Evolutionary conservation across 2,329 filamentous ascomycete species (phyloP).

Genomic region (Domatiomyces globalis): DNA sequence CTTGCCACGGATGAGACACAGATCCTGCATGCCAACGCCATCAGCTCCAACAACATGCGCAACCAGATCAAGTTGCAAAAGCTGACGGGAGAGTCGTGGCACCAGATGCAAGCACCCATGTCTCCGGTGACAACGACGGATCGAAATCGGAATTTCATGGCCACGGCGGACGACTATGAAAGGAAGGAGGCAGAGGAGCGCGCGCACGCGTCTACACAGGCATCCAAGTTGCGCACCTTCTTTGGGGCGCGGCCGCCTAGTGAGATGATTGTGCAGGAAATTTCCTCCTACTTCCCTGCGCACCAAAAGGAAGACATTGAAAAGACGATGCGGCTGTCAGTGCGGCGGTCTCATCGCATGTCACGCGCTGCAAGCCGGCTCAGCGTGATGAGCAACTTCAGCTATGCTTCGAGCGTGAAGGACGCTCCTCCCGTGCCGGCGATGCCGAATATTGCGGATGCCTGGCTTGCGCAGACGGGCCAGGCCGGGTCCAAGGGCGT

Average conservation of each 20-base stretch:
- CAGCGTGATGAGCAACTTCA: slow-evolving; percentile 85
- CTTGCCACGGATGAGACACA: slow-evolving; percentile 81
- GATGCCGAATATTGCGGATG: slow-evolving; percentile 50
- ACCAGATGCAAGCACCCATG: slow-evolving; percentile 71
- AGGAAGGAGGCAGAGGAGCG: slow-evolving; percentile 22
- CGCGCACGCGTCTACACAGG: slow-evolving; percentile 18
- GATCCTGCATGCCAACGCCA: slow-evolving; percentile 51
- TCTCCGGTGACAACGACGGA: slow-evolving; percentile 47
- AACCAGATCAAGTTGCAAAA: slow-evolving; percentile 82
- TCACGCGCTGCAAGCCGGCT: slow-evolving; percentile 87
- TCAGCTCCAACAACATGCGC: slow-evolving; percentile 51
- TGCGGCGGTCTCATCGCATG: slow-evolving; percentile 75
- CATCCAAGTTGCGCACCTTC: slow-evolving; percentile 44
- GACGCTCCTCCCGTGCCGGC: slow-evolving; percentile 91
- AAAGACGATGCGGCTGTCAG: slow-evolving; percentile 81
- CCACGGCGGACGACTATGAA: slow-evolving; percentile 35
- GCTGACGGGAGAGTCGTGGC: slow-evolving; percentile 74
- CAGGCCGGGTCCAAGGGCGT: slow-evolving; percentile 34
- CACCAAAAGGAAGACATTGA: slow-evolving; percentile 91
- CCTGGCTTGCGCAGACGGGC: slow-evolving; percentile 58
- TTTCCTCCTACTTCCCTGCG: slow-evolving; percentile 94
- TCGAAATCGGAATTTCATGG: slow-evolving; percentile 22
- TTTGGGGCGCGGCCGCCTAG: slow-evolving; percentile 86
- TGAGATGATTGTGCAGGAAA: slow-evolving; percentile 90
- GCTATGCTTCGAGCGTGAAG: slow-evolving; percentile 78